Evolutionary conservation across 495 filamentous ascomycete species (phyloP).

Genomic region (Aspergillus taichungensis): DNA sequence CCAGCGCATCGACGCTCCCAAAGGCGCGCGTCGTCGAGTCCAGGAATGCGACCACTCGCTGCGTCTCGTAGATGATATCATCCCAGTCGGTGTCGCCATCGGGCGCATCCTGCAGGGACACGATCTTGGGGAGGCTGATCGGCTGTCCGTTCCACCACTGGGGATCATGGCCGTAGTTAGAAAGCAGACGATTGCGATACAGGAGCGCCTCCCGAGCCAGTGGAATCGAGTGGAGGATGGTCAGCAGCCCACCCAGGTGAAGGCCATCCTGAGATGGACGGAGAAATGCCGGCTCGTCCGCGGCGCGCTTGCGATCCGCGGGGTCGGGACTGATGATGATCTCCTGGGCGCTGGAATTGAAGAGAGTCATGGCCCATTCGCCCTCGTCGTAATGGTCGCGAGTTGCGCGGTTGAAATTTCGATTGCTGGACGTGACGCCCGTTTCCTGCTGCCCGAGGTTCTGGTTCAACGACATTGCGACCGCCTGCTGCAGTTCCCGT

Average conservation of each 20-base stretch:
- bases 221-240: constrained; percentile 81
- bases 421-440: constrained; percentile 39
- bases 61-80: constrained; percentile 44
- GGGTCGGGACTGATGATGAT: constrained; percentile 53
- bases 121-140: constrained; percentile 50
- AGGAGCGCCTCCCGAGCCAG: constrained; percentile 67
- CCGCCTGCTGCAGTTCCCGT: constrained; percentile 48
- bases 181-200: constrained; percentile 36
- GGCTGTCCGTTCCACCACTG: constrained; percentile 81
- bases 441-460: constrained; percentile 46
- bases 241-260: constrained; percentile 60
- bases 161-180: constrained; percentile 57
- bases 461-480: constrained; percentile 43
- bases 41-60: constrained; percentile 82
- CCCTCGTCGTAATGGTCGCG: constrained; percentile 60
- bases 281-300: constrained; percentile 60
- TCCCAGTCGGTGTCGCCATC: constrained; percentile 31
- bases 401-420: constrained; percentile 66
- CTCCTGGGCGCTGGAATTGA: constrained; percentile 46
- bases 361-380: constrained; percentile 67
- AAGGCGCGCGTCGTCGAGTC: constrained; percentile 73
- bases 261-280: constrained; percentile 51
- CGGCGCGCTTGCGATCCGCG: constrained; percentile 48
- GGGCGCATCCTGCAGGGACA: constrained; percentile 39
- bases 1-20: constrained; percentile 58